Percentiles rank a stretch among this genome's conserved stretches.
phyloP scores from a whole-genome alignment of 495 filamentous ascomycete species.

The Extremus antarcticus region DNA sequence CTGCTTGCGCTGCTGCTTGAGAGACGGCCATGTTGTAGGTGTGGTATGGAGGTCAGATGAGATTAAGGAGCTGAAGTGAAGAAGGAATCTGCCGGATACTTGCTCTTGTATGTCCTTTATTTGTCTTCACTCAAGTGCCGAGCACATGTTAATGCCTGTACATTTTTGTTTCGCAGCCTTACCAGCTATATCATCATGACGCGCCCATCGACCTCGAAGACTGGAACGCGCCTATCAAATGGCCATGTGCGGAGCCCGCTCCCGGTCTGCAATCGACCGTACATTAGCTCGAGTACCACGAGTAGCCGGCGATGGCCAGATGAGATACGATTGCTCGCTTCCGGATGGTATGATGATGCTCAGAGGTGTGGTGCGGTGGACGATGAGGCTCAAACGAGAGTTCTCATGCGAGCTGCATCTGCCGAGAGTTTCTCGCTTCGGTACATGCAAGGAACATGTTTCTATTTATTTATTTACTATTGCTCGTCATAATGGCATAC shows the following conservation, averaged over 20 bases:
- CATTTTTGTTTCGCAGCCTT: background rate
- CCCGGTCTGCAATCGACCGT: background rate
- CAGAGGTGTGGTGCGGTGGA: background rate
- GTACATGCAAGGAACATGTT: too few relatives aligned
- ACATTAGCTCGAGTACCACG: background rate
- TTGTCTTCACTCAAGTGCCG: background rate
- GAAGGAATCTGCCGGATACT: too few relatives aligned
- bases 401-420: background rate
- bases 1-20: constrained; percentile 52
- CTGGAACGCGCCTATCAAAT: too few relatives aligned
- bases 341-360: background rate
- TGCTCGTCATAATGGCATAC: too few relatives aligned
- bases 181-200: background rate
- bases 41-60: background rate
- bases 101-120: too few relatives aligned
- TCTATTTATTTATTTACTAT: too few relatives aligned
- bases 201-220: too few relatives aligned
- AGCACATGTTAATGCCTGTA: background rate
- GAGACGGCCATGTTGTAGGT: constrained; percentile 41
- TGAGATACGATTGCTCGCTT: too few relatives aligned
- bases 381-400: background rate
- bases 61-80: too few relatives aligned
- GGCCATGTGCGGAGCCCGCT: too few relatives aligned
- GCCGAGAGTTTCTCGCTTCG: background rate
- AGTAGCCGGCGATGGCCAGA: too few relatives aligned